A percentile compares a stretch with the other conserved stretches of the same genome.
Evolutionary conservation across 352 stramenopile species (phyloP).

Genomic region (Phytopythium mirpurense): DNA sequence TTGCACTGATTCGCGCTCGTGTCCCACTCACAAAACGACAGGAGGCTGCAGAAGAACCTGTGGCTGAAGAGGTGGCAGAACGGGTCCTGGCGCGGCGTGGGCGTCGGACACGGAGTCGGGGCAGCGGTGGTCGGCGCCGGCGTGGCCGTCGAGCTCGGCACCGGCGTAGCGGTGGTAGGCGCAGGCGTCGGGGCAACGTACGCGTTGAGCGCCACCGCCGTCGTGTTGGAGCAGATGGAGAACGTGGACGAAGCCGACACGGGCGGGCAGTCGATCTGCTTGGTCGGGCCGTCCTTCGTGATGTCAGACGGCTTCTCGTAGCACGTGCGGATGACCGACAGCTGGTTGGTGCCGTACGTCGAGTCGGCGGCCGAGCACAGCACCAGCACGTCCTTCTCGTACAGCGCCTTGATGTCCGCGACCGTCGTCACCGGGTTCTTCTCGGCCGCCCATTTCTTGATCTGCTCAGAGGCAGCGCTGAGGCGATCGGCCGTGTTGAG

Average conservation of each 20-base stretch:
- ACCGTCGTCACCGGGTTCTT: slow-evolving; percentile 27
- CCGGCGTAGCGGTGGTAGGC: too few species aligned
- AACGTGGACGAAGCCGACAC: slow-evolving; percentile 39
- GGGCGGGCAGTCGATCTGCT: slow-evolving; percentile 44
- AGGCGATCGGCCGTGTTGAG: slow-evolving; percentile 43
- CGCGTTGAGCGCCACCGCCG: too few species aligned
- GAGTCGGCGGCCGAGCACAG: slow-evolving; percentile 53
- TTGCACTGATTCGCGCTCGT: slow-evolving; percentile 10
- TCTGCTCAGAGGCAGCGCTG: slow-evolving; percentile 32
- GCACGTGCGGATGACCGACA: slow-evolving; percentile 68
- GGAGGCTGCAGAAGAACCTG: slow-evolving; percentile 15
- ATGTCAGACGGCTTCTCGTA: slow-evolving; percentile 31
- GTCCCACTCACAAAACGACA: slow-evolving; percentile 25
- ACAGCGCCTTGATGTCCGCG: slow-evolving; percentile 38
- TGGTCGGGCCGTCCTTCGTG: slow-evolving; percentile 23
- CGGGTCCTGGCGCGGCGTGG: slow-evolving; percentile 12
- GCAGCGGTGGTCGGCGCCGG: slow-evolving; percentile 8
- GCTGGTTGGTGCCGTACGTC: slow-evolving; percentile 57
- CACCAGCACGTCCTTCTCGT: slow-evolving; percentile 54
- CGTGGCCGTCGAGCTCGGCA: slow-evolving; percentile 5
- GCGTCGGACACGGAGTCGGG: too few species aligned
- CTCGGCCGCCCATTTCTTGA: slow-evolving; percentile 50
- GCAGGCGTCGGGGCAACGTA: not conserved
- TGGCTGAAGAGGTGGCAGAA: slow-evolving; percentile 23
- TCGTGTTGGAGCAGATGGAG: slow-evolving; percentile 29